phyloP scores from a whole-genome alignment of 2,329 filamentous ascomycete genomes.

The Aspergillus sp. region DNA sequence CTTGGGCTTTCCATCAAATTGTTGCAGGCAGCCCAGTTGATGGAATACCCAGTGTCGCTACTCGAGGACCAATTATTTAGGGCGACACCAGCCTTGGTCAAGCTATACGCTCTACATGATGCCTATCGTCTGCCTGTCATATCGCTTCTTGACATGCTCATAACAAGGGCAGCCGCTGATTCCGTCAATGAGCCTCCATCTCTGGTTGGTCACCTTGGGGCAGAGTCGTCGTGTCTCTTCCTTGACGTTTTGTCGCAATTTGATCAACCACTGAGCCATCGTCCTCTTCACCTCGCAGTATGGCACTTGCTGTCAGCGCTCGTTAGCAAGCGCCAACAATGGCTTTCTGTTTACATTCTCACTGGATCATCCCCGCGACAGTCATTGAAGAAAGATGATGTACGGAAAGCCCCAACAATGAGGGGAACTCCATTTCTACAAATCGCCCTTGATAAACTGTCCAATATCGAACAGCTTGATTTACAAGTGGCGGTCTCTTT shows the following conservation, averaged over 20 bases:
- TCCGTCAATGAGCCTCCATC: constrained; percentile 74
- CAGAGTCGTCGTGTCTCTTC: constrained; percentile 76
- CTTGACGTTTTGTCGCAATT: constrained; percentile 69
- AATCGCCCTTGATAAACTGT: constrained; percentile 64
- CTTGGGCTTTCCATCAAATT: constrained; percentile 62
- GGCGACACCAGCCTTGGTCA: constrained; percentile 66
- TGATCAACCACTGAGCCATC: constrained; percentile 65
- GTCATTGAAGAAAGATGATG: constrained; percentile 50
- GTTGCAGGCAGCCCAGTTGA: constrained; percentile 61
- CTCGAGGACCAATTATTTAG: constrained; percentile 78
- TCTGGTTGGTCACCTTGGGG: constrained; percentile 80
- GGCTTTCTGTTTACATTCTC: constrained; percentile 88
- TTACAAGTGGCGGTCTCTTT: constrained; percentile 65
- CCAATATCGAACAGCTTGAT: constrained; percentile 57
- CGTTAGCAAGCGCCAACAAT: constrained; percentile 84
- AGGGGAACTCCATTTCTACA: constrained; percentile 62
- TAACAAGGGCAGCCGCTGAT: constrained; percentile 59
- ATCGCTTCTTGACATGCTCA: constrained; percentile 63
- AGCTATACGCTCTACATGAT: constrained; percentile 65
- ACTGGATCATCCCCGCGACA: constrained; percentile 81
- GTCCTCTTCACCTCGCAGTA: constrained; percentile 58
- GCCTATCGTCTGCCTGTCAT: constrained; percentile 60
- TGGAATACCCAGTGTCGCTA: constrained; percentile 56
- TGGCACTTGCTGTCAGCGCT: constrained; percentile 86
- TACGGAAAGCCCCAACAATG: constrained; percentile 43